Evolutionary conservation across 352 stramenopile species (phyloP).

Genomic region (Pythium phragmiticola): DNA sequence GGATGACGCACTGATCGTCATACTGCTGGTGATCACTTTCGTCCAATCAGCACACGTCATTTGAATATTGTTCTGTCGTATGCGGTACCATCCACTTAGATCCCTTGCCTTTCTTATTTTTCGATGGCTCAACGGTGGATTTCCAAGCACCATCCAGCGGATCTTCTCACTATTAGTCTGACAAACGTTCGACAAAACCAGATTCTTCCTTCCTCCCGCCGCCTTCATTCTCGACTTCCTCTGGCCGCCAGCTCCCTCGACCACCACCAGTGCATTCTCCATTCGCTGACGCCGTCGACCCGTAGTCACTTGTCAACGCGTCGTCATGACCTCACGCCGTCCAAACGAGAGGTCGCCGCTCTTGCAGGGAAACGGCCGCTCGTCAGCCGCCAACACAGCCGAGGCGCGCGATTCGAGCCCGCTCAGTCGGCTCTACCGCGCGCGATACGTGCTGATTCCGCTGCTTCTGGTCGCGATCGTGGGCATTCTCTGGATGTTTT

Average conservation of each 20-base stretch:
- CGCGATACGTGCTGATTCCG: constrained; percentile 56
- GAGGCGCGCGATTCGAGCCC: constrained; percentile 11
- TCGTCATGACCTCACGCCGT: constrained; percentile 14
- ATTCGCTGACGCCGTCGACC: background rate
- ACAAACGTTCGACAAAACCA: constrained; percentile 5
- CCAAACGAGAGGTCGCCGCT: constrained; percentile 57
- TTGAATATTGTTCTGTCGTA: constrained; percentile 10
- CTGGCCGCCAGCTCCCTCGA: background rate
- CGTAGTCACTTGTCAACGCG: background rate
- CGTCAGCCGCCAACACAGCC: constrained; percentile 8
- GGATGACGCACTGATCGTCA: background rate
- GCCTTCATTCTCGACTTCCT: background rate
- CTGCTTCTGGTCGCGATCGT: constrained; percentile 50
- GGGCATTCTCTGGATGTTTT: constrained; percentile 45
- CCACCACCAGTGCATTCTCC: background rate
- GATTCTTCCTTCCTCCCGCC: background rate
- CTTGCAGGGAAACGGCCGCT: constrained; percentile 24
- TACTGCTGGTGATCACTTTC: background rate
- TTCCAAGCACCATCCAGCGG: constrained; percentile 17
- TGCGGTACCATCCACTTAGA: background rate
- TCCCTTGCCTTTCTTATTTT: constrained; percentile 5
- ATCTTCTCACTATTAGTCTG: background rate
- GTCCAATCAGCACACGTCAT: constrained; percentile 7
- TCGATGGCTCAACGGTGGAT: background rate
- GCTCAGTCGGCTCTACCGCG: constrained; percentile 33